Base-by-base conservation (phyloP, 2,329 filamentous ascomycete genomes). In the Aspergillus quadricinctus region DNA sequence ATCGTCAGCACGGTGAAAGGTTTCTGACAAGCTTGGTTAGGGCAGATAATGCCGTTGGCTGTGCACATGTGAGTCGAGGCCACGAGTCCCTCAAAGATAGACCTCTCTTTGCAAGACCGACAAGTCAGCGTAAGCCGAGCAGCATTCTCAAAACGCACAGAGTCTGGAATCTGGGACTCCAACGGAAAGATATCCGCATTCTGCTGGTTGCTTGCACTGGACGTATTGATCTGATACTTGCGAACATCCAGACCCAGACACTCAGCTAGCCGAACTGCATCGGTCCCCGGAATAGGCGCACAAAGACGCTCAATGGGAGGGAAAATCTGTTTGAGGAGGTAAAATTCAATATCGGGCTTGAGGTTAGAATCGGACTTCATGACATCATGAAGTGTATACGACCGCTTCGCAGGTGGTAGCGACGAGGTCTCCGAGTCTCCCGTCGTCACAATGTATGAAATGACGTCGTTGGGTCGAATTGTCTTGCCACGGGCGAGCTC, bases 311-410 rank as follows among this genome's bases (percentile, higher is more conserved):
- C 94, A 27, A 99, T 94, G 0, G 94, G 94, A 10, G 94, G 94
- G 76, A 99, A 91, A 57, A 99, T 97, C 75, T 99, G 94, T 79
- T 99, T 99, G 78, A 91, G 88, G 41, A 99, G 85, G 73, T 99
- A 99, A 84, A 92, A 97, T 70, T 99, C 94, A n/a, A 97, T 84
- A 69, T 99, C 94, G 2, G 92, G 90, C 56, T 88, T 83, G 6
- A 99, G 81, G 1, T 80, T 87, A 1, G 88, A 86, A 63, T 89
- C 89, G 17, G 84, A 70, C 69, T 94, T 95, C 57, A 90, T 78
- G 19, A 96, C 86, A 71, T 99, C 94, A 56, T 92, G 88, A 1
- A 90, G 88, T 4, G 89, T 87, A 72, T 90, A 93, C 3, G 94
- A 93, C 63, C 95, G 90, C 76, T 96, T 96, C 23, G 94, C 89